These are phyloP conservation scores for Phoenix roebelenii DNA, from an alignment of 176 grass and related monocot genomes.

Conservation along the genomic window DNA sequence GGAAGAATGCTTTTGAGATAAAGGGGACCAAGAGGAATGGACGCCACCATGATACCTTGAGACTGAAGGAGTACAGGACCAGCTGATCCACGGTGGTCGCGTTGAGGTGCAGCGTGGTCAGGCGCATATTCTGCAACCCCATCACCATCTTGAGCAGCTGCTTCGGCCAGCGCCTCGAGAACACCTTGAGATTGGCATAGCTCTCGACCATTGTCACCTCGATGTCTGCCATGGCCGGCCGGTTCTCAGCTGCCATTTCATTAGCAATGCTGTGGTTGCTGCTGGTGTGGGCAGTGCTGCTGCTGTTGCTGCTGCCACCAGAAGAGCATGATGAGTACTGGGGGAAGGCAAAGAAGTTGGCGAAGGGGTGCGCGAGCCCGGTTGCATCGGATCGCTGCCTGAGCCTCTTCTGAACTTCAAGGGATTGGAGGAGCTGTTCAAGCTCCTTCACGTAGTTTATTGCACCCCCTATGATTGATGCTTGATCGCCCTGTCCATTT, in stretches of 20 bases:
- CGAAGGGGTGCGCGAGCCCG: constrained; percentile 35
- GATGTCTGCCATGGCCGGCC: constrained; percentile 48
- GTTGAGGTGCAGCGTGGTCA: constrained; percentile 84
- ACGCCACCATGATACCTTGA: constrained; percentile 44
- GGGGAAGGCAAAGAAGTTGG: constrained; percentile 72
- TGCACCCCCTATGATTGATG: constrained; percentile 85
- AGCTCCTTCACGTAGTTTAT: constrained; percentile 95
- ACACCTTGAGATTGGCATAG: constrained; percentile 81
- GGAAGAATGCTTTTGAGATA: no score
- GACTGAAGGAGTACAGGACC: constrained; percentile 82
- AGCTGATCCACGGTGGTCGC: constrained; percentile 51
- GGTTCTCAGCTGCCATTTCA: constrained; percentile 3
- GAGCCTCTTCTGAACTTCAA: constrained; percentile 58
- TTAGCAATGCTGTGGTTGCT: background rate
- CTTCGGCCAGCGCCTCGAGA: constrained; percentile 43
- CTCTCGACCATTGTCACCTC: constrained; percentile 99
- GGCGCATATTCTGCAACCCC: constrained; percentile 50
- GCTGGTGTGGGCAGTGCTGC: background rate
- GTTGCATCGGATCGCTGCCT: constrained; percentile 11
- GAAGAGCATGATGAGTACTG: constrained; percentile 42
- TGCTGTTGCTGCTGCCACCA: background rate
- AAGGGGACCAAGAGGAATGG: no score
- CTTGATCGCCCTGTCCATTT: constrained; percentile 62
- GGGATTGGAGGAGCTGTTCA: constrained; percentile 66
- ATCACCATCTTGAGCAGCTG: constrained; percentile 57